Evolutionary conservation across 1,139 yeast species (phyloP).

Genomic region (Saccharomycopsis hybrid): DNA sequence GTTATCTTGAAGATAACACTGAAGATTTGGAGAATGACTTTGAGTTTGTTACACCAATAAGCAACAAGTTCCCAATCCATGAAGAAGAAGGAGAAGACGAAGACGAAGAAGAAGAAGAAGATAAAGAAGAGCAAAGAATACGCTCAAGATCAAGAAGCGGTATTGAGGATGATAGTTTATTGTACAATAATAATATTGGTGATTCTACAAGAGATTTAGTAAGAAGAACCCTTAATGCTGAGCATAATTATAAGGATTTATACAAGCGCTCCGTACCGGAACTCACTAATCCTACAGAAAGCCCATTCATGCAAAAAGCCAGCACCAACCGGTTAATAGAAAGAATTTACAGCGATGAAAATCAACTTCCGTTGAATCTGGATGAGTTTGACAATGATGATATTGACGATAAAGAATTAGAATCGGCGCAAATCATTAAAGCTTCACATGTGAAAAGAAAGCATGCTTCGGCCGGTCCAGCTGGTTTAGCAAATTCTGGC

Average conservation of each 20-base stretch:
- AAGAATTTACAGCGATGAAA: constrained; percentile 9
- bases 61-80: not conserved
- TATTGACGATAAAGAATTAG: not conserved
- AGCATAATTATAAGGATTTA: constrained; percentile 15
- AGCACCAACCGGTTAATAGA: constrained; percentile 7
- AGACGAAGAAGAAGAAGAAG: not conserved
- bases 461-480: no score
- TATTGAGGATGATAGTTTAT: constrained; percentile 2
- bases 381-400: no score
- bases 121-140: not conserved
- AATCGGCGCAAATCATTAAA: not conserved
- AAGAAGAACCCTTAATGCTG: constrained; percentile 10
- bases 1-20: constrained; percentile 6
- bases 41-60: constrained; percentile 13
- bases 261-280: constrained; percentile 17
- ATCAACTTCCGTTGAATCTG: not conserved
- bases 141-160: not conserved
- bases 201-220: constrained; percentile 18
- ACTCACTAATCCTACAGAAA: constrained; percentile 9
- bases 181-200: constrained; percentile 8
- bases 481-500: constrained; percentile 1
- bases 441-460: no score
- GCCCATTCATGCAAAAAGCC: constrained; percentile 12
- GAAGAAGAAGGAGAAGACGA: not conserved
- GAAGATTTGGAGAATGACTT: constrained; percentile 19